Conservation (phyloP, 108 stramenopile species). For the Stephanodiscus minutulus region DNA sequence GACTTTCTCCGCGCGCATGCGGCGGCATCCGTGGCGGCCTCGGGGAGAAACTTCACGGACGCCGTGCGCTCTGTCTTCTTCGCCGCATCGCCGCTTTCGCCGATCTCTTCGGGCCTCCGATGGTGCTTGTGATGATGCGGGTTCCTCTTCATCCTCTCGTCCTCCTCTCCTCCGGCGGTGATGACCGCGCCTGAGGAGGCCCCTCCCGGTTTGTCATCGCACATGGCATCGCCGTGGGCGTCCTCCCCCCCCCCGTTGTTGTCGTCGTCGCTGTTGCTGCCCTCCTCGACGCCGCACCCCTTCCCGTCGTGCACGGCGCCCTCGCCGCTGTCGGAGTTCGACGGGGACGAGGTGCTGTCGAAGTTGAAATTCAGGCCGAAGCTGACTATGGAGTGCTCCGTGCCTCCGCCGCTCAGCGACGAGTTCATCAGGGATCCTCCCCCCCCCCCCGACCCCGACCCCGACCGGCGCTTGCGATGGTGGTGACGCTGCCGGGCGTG, state of each 20-base stretch:
- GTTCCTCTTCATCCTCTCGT: constrained; percentile 12
- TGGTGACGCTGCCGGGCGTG: constrained; percentile 28
- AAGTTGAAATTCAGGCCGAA: constrained; percentile 51
- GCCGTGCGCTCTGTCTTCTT: background rate
- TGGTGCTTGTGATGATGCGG: background rate
- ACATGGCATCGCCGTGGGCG: background rate
- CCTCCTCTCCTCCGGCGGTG: background rate
- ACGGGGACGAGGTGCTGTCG: constrained; percentile 33
- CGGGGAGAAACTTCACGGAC: background rate
- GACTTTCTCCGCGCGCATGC: background rate
- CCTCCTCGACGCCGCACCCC: background rate
- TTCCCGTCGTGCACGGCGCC: constrained; percentile 19
- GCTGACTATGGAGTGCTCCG: constrained; percentile 36
- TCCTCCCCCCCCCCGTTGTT: background rate
- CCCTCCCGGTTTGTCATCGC: background rate
- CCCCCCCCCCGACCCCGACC: constrained; percentile 7
- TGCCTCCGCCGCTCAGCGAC: constrained; percentile 12
- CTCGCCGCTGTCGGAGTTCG: constrained; percentile 35
- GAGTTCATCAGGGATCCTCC: constrained; percentile 32
- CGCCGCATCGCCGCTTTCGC: background rate
- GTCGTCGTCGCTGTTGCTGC: constrained; percentile 11
- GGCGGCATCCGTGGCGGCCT: background rate
- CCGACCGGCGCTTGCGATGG: constrained; percentile 20
- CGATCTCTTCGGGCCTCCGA: background rate
- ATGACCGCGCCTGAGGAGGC: background rate